Conservation (phyloP, 106 monocot genomes). For the Allium fistulosum region DNA sequence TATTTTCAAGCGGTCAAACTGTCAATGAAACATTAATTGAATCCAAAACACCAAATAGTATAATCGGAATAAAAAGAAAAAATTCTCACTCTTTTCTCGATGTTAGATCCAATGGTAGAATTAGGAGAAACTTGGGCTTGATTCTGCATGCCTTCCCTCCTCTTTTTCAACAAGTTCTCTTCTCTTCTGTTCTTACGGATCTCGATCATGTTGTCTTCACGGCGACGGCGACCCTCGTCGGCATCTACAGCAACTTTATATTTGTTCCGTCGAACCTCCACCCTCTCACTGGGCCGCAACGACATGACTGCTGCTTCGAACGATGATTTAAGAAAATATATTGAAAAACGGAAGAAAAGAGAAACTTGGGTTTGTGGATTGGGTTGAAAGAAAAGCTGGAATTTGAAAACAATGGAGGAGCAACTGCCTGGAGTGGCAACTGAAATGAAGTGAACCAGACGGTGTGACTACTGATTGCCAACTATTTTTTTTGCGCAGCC, state of each 20-base stretch:
- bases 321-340: no score
- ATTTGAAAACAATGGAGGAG: no score
- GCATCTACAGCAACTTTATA: constrained; percentile 60
- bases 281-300: constrained; percentile 56
- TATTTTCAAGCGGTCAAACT: no score
- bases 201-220: constrained; percentile 59
- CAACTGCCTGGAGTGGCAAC: no score
- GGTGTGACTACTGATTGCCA: no score
- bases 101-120: constrained; percentile 5
- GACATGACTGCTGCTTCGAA: constrained; percentile 24
- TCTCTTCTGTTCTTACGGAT: constrained; percentile 48
- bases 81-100: constrained; percentile 46
- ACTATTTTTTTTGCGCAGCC: no score
- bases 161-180: constrained; percentile 51
- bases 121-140: constrained; percentile 11
- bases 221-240: constrained; percentile 44
- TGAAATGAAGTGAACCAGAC: no score
- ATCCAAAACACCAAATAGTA: background rate
- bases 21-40: no score
- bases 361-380: no score
- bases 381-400: no score
- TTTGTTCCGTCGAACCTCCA: constrained; percentile 46
- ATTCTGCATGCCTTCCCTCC: constrained; percentile 43
- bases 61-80: background rate
- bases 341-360: no score